Conservation (phyloP, 2,329 filamentous ascomycete genomes). For the Paecilomyces fulvus region DNA sequence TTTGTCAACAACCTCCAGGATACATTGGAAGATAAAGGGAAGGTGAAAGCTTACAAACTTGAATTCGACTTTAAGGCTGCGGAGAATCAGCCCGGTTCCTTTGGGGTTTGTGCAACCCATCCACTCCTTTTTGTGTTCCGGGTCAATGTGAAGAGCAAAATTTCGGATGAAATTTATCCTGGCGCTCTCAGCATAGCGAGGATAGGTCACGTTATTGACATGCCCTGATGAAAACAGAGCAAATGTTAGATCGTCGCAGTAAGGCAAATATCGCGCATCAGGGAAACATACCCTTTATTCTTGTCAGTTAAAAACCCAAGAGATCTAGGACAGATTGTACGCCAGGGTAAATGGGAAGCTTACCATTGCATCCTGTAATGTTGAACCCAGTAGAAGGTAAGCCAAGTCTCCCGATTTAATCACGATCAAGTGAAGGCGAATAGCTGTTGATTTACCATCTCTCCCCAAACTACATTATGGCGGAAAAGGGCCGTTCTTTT, state of each 20-base stretch:
- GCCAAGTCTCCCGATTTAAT: neutral
- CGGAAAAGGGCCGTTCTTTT: slow-evolving; percentile 55
- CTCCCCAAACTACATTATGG: slow-evolving; percentile 70
- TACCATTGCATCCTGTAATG: slow-evolving; percentile 39
- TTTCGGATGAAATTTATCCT: slow-evolving; percentile 71
- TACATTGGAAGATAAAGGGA: neutral
- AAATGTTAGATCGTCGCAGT: neutral
- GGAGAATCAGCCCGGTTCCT: slow-evolving; percentile 65
- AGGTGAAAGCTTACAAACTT: slow-evolving; percentile 60
- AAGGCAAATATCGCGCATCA: neutral
- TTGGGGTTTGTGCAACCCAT: slow-evolving; percentile 57
- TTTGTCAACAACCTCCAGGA: neutral
- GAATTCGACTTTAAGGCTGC: slow-evolving; percentile 72
- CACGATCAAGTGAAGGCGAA: neutral
- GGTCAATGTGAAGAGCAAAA: slow-evolving; percentile 56
- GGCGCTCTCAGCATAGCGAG: slow-evolving; percentile 72
- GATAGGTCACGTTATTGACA: slow-evolving; percentile 81
- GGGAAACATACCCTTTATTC: slow-evolving; percentile 18
- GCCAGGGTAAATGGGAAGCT: slow-evolving; percentile 10
- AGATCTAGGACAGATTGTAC: neutral
- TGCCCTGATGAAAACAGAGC: slow-evolving; percentile 46
- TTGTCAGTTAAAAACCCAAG: slow-evolving; percentile 5
- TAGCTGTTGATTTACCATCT: slow-evolving; percentile 56
- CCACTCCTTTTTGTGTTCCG: slow-evolving; percentile 57
- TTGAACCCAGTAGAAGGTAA: slow-evolving; percentile 6